Base-by-base conservation (phyloP, 176 grass and related monocot genomes). In the Juncus effusus region DNA sequence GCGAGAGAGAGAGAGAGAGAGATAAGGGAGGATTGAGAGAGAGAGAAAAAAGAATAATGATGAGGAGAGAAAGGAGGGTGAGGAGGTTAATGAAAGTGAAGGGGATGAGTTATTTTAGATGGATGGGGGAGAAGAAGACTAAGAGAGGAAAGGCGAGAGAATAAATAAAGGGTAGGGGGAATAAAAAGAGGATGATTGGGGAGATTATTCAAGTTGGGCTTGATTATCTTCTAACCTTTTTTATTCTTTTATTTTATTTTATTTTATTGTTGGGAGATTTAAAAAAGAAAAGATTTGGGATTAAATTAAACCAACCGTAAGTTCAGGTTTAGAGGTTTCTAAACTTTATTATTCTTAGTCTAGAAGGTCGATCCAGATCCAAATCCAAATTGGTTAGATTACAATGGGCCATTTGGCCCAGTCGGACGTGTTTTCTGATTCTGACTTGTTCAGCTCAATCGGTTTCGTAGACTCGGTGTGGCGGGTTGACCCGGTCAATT, bases 41-140 rank as follows among this genome's bases (percentile, higher is more conserved):
- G 64, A 38, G 36, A 67, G 7, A 56, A 40, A 70, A 38, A 41
- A 67, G 7, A 56, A 40, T 41, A 51, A 28, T 63, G 53, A 59
- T 55, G 39, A 51, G 54, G 74, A 38, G n/a, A 57, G 75, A 73
- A 49, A 77, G 73, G 58, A 55, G 3, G 54, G 54, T 1, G 13
- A 54, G 40, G 50, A 54, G 11, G 66, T 70, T 70, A 40, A 70
- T 70, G 66, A 40, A 70, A 70, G 37, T 72, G 68, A 72, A 55
- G 36, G 66, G 54, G 10, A 16, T 58, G 38, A 45, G 13, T 72
- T 35, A 37, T 10, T 59, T 47, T 47, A 47, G 1, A 47, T 9
- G 44, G 44, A 47, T 56, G 41, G 38, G 49, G 0, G 68, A 36
- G 52, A 42, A 10, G 7, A 3, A 28, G 51, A 69, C 6, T 7